phyloP scores from a whole-genome alignment of 2,329 filamentous ascomycete genomes.

The Zalaria sp. region DNA sequence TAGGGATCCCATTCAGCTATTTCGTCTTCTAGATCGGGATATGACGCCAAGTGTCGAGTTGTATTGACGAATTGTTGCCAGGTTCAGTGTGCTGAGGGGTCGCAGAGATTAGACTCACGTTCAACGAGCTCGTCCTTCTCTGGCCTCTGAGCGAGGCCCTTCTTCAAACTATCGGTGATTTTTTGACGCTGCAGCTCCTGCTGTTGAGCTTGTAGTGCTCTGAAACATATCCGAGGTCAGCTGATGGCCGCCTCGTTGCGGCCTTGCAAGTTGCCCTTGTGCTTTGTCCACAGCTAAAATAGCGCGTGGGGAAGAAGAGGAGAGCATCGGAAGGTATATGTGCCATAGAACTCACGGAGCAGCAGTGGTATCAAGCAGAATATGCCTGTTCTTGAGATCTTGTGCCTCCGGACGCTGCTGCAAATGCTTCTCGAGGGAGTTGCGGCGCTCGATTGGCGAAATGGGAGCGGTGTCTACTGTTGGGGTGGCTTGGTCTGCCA shows the following conservation, averaged over 20 bases:
- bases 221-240: background rate
- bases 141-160: constrained; percentile 47
- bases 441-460: constrained; percentile 11
- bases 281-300: too few species aligned
- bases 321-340: too few species aligned
- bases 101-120: constrained; percentile 38
- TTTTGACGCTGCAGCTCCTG: constrained; percentile 52
- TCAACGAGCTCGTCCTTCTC: constrained; percentile 66
- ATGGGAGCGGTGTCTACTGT: constrained; percentile 5
- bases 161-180: constrained; percentile 48
- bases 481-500: background rate
- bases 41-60: too few species aligned
- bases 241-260: too few species aligned
- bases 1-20: too few species aligned
- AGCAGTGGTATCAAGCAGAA: constrained; percentile 51
- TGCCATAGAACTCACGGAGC: constrained; percentile 40
- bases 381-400: constrained; percentile 55
- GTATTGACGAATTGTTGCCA: background rate
- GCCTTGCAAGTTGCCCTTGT: too few species aligned
- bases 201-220: constrained; percentile 46
- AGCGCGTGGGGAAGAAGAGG: too few species aligned
- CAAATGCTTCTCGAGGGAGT: constrained; percentile 29
- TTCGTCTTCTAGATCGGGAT: too few species aligned
- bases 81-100: background rate
- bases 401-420: constrained; percentile 36